Evolutionary conservation across 371 early-diverging fungal genomes (phyloP), one percentile per base, ranked within the genome.

Genomic region (Apophysomyces ossiformis): DNA sequence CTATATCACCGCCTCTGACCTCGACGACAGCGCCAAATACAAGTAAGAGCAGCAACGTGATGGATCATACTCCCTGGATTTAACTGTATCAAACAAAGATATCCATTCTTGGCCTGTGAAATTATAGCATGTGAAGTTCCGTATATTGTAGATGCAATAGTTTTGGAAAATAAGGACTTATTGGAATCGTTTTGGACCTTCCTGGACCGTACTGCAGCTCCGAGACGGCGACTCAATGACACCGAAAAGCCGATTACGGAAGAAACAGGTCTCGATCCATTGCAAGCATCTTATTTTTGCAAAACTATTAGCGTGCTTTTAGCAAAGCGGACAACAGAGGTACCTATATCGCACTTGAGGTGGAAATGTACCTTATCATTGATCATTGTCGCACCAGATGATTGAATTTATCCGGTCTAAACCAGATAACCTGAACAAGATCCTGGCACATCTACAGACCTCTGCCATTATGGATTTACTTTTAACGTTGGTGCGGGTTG

Each of bases 381-480:
- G 26, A 47, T 21, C 16, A 41, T 11, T 54, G 37, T 57, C 7
- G 12, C 12, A 36, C 16, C 70, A 88, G 83, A 87, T 90, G 77
- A 72, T 92, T 36, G 83, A 81, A 57, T 92, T 89, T 72, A 89
- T 93, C 66, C 85, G 86, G 62, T 81, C 85, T 39, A 85, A 87
- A 60, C 86, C 82, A 37, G 78, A 82, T 21, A 85, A 90, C 6
- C 78, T 82, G 26, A 60, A 72, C 13, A 80, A 77, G 54, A 81
- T 97, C 37, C 73, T 96, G 37, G 78, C 77, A 43, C 96, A 97
- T 75, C 83, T 98, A 69, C 90, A 90, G 26, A 90, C 89, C 56
- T 89, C 94, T 32, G 88, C 95, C 3, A 90, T 97, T 47, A 93
- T 94, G 74, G 98, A 97, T 73, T 76, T 98, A 26, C 71, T 96